These are phyloP conservation scores for Filosporella fistucella DNA, from an alignment of 495 filamentous ascomycete genomes.

Conservation along the genomic window DNA sequence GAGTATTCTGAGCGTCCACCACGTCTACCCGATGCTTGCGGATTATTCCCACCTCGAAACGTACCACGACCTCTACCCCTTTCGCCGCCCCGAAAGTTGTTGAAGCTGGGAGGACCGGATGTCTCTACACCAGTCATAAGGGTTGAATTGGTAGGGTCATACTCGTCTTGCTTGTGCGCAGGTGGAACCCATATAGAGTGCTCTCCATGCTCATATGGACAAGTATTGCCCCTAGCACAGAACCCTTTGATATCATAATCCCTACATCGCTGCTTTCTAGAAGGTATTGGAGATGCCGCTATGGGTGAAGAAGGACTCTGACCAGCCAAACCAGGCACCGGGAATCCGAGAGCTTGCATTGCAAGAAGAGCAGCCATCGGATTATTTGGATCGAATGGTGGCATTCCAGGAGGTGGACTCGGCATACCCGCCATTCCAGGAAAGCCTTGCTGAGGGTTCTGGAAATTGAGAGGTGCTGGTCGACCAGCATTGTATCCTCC, in stretches of 20 bases:
- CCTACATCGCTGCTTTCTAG: constrained; percentile 58
- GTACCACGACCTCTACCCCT: constrained; percentile 25
- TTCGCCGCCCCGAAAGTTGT: constrained; percentile 19
- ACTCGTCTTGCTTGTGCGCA: constrained; percentile 56
- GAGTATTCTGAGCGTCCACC: constrained; percentile 61
- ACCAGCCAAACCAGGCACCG: constrained; percentile 48
- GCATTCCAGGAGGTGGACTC: constrained; percentile 26
- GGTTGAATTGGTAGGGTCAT: constrained; percentile 73
- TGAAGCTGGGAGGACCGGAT: constrained; percentile 3
- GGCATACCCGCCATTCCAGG: constrained; percentile 19
- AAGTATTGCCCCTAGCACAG: constrained; percentile 71
- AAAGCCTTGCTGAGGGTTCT: constrained; percentile 6
- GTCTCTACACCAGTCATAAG: constrained; percentile 30
- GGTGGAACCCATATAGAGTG: constrained; percentile 50
- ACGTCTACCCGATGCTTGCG: constrained; percentile 8
- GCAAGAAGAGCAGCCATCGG: constrained; percentile 68
- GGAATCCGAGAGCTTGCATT: constrained; percentile 64
- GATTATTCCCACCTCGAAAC: constrained; percentile 5
- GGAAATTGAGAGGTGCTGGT: constrained; percentile 8
- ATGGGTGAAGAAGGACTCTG: constrained; percentile 27
- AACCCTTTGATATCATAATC: constrained; percentile 89
- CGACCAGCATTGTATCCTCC: constrained; percentile 14
- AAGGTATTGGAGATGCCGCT: constrained; percentile 11
- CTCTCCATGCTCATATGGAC: constrained; percentile 77
- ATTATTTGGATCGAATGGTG: constrained; percentile 51